These are phyloP conservation scores for Cryphonectria naterciae DNA, from an alignment of 2,329 filamentous ascomycete genomes.

Conservation along the genomic window DNA sequence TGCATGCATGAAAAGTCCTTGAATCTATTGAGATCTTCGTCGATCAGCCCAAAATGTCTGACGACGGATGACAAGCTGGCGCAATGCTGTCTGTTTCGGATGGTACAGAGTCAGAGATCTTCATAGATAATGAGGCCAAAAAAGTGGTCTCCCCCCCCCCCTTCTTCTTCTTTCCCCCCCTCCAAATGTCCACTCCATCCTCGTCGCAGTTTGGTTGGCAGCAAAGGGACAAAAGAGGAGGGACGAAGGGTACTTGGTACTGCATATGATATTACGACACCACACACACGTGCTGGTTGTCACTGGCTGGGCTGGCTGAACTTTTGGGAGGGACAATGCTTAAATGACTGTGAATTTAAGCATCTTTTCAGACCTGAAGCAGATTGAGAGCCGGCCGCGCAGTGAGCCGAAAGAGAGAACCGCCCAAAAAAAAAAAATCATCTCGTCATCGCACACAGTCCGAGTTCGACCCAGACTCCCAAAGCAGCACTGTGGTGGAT, in stretches of 20 bases:
- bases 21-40: neutral
- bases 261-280: too few relatives aligned
- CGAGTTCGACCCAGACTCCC: neutral
- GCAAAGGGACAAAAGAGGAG: neutral
- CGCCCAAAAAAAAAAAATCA: neutral
- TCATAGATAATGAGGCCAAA: neutral
- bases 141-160: neutral
- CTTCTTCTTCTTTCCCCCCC: neutral
- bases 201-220: neutral
- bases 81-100: neutral
- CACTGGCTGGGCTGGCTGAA: too few relatives aligned
- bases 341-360: constrained; percentile 16
- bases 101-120: neutral
- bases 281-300: too few relatives aligned
- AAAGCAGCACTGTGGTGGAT: constrained; percentile 19
- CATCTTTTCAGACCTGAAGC: constrained; percentile 24
- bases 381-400: constrained; percentile 11
- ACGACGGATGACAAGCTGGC: neutral
- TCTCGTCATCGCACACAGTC: constrained; percentile 23
- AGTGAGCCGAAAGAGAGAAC: constrained; percentile 12
- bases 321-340: neutral
- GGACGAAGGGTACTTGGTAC: too few relatives aligned
- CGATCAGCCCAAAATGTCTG: neutral
- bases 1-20: neutral
- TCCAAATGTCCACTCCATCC: neutral